These are phyloP conservation scores for Tylopilus balloui DNA, from an alignment of 768 basidiomycete species.

Conservation along the genomic window DNA sequence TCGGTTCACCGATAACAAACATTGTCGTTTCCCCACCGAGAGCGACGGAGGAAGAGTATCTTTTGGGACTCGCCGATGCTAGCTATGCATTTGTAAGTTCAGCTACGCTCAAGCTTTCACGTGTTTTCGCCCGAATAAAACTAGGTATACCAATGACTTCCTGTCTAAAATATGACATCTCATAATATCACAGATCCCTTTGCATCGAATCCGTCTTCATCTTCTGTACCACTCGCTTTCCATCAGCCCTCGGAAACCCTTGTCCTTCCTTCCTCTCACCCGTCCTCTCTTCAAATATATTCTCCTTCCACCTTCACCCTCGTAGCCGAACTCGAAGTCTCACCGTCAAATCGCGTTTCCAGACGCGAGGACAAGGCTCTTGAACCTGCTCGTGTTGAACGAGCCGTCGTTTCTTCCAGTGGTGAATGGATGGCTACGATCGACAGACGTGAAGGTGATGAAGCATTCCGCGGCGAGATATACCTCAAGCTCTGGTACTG, in stretches of 20 bases:
- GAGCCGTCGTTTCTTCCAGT: slow-evolving; percentile 56
- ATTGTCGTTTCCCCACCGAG: slow-evolving; percentile 54
- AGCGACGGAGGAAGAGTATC: slow-evolving; percentile 74
- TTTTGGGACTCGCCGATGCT: slow-evolving; percentile 78
- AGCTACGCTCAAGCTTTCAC: slow-evolving; percentile 63
- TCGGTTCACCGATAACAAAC: slow-evolving; percentile 80
- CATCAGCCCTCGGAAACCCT: slow-evolving; percentile 72
- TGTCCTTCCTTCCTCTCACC: slow-evolving; percentile 89
- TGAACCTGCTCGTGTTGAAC: slow-evolving; percentile 73
- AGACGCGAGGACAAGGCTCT: slow-evolving; percentile 72
- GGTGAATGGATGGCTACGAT: slow-evolving; percentile 91
- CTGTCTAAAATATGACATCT: not conserved
- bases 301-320: slow-evolving; percentile 67
- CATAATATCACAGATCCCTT: slow-evolving; percentile 33
- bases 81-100: slow-evolving; percentile 73
- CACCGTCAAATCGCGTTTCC: slow-evolving; percentile 89
- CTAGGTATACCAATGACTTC: slow-evolving; percentile 46
- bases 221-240: slow-evolving; percentile 62
- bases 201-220: slow-evolving; percentile 36
- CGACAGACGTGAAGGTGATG: slow-evolving; percentile 68
- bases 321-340: slow-evolving; percentile 84
- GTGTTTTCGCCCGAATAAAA: slow-evolving; percentile 74
- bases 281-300: slow-evolving; percentile 91
- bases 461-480: slow-evolving; percentile 59
- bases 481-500: slow-evolving; percentile 92